These are phyloP conservation scores for Marasmius fiardii DNA, from an alignment of 1,284 basidiomycete species.

Conservation along the genomic window DNA sequence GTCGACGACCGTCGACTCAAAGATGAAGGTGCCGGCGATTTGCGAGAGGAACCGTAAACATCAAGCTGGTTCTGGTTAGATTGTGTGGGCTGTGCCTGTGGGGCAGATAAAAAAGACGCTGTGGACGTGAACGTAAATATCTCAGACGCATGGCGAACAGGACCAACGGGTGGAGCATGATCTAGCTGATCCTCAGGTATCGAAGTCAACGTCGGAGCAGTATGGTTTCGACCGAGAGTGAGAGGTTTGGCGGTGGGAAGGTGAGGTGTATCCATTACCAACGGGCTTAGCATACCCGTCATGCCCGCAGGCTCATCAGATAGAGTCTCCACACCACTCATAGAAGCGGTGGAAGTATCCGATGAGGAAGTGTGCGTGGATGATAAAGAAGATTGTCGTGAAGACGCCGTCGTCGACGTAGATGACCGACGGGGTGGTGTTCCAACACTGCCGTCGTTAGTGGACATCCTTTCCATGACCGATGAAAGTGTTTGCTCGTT, in stretches of 20 bases:
- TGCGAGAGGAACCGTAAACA: neutral
- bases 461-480: slow-evolving; percentile 5
- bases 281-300: slow-evolving; percentile 50
- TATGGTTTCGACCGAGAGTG: slow-evolving; percentile 28
- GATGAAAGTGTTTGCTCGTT: slow-evolving; percentile 16
- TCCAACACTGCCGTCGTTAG: too few species aligned
- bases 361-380: slow-evolving; percentile 14
- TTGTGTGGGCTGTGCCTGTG: too few species aligned
- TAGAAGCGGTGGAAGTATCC: slow-evolving; percentile 22
- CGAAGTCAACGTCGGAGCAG: slow-evolving; percentile 23
- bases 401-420: too few species aligned
- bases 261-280: slow-evolving; percentile 37
- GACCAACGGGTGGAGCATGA: slow-evolving; percentile 23
- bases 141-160: neutral
- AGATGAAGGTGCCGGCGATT: neutral
- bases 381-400: slow-evolving; percentile 11
- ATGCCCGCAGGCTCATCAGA: slow-evolving; percentile 54
- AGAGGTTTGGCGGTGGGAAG: slow-evolving; percentile 26
- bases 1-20: neutral
- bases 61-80: neutral
- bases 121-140: neutral
- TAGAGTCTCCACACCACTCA: slow-evolving; percentile 32
- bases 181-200: slow-evolving; percentile 29
- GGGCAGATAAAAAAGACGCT: neutral
- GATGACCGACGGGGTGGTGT: neutral